Evolutionary conservation across 768 basidiomycete genomes (phyloP).

Genomic region (Suillus paluster): DNA sequence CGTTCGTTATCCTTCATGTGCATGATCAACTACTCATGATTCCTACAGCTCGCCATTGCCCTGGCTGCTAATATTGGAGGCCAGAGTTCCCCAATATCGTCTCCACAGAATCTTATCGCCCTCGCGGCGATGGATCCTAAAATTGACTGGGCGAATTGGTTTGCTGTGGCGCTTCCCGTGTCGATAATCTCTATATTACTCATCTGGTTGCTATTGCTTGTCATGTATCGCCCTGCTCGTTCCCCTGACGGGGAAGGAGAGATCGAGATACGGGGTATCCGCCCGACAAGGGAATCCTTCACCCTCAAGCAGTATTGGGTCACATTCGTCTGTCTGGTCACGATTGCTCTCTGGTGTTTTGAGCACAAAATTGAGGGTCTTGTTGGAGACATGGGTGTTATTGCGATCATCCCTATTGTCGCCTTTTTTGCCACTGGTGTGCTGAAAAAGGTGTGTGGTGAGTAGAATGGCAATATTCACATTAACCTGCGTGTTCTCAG

Average conservation of each 20-base stretch:
- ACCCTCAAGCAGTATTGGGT: constrained; percentile 91
- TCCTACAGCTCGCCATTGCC: constrained; percentile 84
- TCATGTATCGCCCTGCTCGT: constrained; percentile 76
- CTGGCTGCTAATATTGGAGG: constrained; percentile 99
- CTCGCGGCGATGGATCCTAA: constrained; percentile 83
- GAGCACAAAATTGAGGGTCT: constrained; percentile 75
- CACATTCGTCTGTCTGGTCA: constrained; percentile 75
- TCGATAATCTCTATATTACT: constrained; percentile 82
- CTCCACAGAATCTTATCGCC: constrained; percentile 96
- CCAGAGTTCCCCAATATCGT: constrained; percentile 96
- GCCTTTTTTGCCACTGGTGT: constrained; percentile 95
- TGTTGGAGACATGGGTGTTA: constrained; percentile 97
- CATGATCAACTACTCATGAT: constrained; percentile 9
- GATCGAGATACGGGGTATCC: constrained; percentile 83
- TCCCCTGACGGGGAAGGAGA: constrained; percentile 76
- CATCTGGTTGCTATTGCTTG: constrained; percentile 90
- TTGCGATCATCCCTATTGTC: constrained; percentile 90
- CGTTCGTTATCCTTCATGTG: constrained; percentile 49
- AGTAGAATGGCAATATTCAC: not conserved
- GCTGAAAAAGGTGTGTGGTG: constrained; percentile 77
- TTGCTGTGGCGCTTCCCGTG: constrained; percentile 91
- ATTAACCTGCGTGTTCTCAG: constrained; percentile 31
- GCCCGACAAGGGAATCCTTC: constrained; percentile 82
- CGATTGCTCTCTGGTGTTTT: constrained; percentile 90
- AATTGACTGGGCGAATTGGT: constrained; percentile 92